These are phyloP conservation scores for Murraya paniculata DNA, from an alignment of 345 rosid genomes.

Conservation along the genomic window DNA sequence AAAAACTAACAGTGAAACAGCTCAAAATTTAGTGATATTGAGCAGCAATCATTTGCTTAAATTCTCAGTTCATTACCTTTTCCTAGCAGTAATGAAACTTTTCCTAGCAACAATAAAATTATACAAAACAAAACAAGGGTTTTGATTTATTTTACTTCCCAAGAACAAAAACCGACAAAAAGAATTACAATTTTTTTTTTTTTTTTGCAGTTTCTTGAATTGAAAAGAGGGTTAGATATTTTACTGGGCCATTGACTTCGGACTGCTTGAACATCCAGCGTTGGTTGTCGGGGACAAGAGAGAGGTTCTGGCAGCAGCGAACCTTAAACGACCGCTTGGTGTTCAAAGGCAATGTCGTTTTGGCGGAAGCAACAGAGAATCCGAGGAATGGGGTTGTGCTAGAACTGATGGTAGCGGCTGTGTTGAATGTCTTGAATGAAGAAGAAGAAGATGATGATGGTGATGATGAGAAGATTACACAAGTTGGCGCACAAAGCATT, in stretches of 20 bases:
- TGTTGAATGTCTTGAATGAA: slow-evolving; percentile 6
- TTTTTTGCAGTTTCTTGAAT: neutral
- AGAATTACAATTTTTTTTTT: neutral
- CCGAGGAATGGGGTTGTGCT: slow-evolving; percentile 41
- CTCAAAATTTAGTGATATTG: neutral
- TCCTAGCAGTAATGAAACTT: neutral
- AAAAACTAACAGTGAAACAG: neutral
- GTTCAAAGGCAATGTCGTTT: slow-evolving; percentile 16
- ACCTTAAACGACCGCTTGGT: slow-evolving; percentile 35
- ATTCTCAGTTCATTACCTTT: neutral
- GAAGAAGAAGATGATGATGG: slow-evolving; percentile 16
- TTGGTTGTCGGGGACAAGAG: slow-evolving; percentile 58
- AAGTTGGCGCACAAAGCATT: slow-evolving; percentile 34
- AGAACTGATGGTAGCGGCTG: neutral
- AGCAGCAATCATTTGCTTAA: neutral
- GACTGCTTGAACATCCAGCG: slow-evolving; percentile 77
- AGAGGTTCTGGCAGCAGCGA: slow-evolving; percentile 50
- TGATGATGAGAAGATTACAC: slow-evolving; percentile 30
- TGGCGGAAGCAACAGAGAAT: slow-evolving; percentile 30
- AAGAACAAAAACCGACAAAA: neutral
- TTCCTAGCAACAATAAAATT: neutral
- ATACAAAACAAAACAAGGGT: neutral
- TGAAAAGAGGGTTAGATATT: neutral
- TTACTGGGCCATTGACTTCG: slow-evolving; percentile 69
- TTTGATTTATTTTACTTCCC: neutral